Evolutionary conservation across 202 grass and related monocot species (phyloP).

Genomic region (Bolboschoenoplectus hybrid): DNA sequence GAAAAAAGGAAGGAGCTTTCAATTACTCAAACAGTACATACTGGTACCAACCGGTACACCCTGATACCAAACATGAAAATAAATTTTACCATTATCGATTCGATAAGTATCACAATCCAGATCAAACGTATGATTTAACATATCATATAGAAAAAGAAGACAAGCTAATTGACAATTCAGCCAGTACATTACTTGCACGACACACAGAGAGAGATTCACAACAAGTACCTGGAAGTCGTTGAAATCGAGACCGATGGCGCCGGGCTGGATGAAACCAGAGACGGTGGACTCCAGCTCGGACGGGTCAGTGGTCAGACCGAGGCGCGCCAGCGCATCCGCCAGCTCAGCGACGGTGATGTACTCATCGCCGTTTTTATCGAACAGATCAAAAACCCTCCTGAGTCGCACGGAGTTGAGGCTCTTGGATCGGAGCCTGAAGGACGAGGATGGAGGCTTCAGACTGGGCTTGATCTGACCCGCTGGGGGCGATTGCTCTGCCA

Average conservation of each 20-base stretch:
- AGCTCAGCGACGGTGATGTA: conserved; percentile 52
- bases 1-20: too few relatives aligned
- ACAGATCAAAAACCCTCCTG: conserved; percentile 60
- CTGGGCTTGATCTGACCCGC: conserved; percentile 42
- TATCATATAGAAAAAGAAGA: not conserved
- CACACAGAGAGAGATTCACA: not conserved
- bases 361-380: conserved; percentile 55
- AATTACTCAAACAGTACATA: too few relatives aligned
- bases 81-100: not conserved
- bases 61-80: not conserved
- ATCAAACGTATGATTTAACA: not conserved
- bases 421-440: conserved; percentile 42
- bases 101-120: not conserved
- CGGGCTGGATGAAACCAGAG: conserved; percentile 40
- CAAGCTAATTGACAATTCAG: not conserved
- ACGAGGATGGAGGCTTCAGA: conserved; percentile 35
- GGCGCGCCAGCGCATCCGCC: conserved; percentile 40
- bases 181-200: not conserved
- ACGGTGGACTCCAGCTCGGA: conserved; percentile 37
- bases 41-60: not conserved
- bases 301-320: conserved; percentile 30
- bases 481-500: conserved; percentile 12
- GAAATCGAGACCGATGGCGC: conserved; percentile 49
- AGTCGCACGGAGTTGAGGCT: conserved; percentile 44
- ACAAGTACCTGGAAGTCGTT: conserved; percentile 36